A percentile compares a stretch with the other conserved stretches of the same genome.
These are phyloP conservation scores for Arabidopsis arenosa DNA, from an alignment of 345 rosid species.

Conservation along the genomic window DNA sequence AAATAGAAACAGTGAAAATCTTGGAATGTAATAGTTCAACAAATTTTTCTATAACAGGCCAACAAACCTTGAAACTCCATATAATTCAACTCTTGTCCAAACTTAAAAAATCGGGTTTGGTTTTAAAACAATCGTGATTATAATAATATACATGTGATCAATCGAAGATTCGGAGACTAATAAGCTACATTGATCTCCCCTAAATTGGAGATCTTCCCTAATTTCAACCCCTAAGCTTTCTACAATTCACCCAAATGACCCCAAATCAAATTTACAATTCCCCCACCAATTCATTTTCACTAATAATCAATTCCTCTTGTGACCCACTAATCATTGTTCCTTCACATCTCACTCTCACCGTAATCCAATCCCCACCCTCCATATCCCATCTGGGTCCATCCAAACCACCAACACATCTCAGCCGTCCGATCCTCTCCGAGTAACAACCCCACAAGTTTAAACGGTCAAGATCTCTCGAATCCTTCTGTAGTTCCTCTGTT, in stretches of 20 bases:
- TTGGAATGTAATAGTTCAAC: constrained; percentile 13
- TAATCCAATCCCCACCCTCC: constrained; percentile 61
- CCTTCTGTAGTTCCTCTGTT: constrained; percentile 42
- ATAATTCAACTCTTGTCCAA: not conserved
- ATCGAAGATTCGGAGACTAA: constrained; percentile 20
- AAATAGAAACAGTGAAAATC: constrained; percentile 24
- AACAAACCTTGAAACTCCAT: constrained; percentile 41
- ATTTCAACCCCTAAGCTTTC: constrained; percentile 37
- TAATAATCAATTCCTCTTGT: constrained; percentile 27
- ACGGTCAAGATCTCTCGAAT: constrained; percentile 37
- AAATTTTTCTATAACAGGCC: constrained; percentile 30
- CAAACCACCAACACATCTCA: constrained; percentile 40
- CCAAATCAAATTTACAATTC: constrained; percentile 34
- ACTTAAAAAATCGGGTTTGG: constrained; percentile 9
- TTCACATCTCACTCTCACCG: constrained; percentile 52
- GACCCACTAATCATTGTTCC: constrained; percentile 46
- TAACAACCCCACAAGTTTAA: constrained; percentile 19
- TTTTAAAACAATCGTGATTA: constrained; percentile 6
- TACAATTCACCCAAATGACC: constrained; percentile 27
- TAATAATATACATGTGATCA: constrained; percentile 32
- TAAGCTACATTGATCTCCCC: constrained; percentile 33
- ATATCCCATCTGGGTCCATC: constrained; percentile 52
- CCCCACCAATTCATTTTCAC: constrained; percentile 5
- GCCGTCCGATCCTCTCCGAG: constrained; percentile 57
- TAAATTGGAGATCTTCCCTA: constrained; percentile 36